Evolutionary conservation across 2,329 filamentous ascomycete genomes (phyloP).

Genomic region (Fusarium sp.): DNA sequence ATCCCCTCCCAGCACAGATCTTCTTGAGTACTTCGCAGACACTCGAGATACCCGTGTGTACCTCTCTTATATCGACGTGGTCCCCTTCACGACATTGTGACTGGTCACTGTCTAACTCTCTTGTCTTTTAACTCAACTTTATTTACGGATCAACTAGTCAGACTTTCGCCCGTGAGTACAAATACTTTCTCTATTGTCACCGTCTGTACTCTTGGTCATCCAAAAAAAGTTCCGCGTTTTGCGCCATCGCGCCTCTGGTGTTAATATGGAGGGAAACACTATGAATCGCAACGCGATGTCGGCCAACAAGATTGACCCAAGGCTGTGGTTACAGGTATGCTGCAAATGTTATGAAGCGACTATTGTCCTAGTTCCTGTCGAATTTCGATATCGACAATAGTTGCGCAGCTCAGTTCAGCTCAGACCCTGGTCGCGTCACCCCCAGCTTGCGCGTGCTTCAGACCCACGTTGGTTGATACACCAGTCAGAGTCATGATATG

Average conservation of each 20-base stretch:
- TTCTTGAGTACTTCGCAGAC: slow-evolving; percentile 42
- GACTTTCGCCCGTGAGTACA: slow-evolving; percentile 54
- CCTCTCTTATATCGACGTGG: slow-evolving; percentile 42
- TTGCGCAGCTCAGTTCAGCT: slow-evolving; percentile 27
- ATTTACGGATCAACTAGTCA: slow-evolving; percentile 33
- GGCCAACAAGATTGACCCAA: neutral
- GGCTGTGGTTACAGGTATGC: neutral
- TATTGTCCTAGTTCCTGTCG: neutral
- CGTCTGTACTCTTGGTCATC: slow-evolving; percentile 22
- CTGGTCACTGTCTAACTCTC: slow-evolving; percentile 38
- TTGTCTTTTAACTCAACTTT: neutral
- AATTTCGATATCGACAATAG: slow-evolving; percentile 27
- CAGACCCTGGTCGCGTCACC: slow-evolving; percentile 45
- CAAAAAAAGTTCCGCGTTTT: slow-evolving; percentile 27
- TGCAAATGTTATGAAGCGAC: neutral
- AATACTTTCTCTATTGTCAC: slow-evolving; percentile 18
- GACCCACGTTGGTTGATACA: slow-evolving; percentile 42
- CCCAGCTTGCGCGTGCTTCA: slow-evolving; percentile 39
- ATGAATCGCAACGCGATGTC: neutral
- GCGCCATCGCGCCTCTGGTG: slow-evolving; percentile 30
- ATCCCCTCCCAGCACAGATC: slow-evolving; percentile 33
- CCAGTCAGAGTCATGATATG: slow-evolving; percentile 35
- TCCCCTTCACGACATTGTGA: slow-evolving; percentile 36
- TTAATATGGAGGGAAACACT: neutral
- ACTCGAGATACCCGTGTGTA: slow-evolving; percentile 44